Percentiles rank a stretch among this genome's conserved stretches.
Conservation (phyloP, 805 yeast species). For the Saccharomyces eubayanus region DNA sequence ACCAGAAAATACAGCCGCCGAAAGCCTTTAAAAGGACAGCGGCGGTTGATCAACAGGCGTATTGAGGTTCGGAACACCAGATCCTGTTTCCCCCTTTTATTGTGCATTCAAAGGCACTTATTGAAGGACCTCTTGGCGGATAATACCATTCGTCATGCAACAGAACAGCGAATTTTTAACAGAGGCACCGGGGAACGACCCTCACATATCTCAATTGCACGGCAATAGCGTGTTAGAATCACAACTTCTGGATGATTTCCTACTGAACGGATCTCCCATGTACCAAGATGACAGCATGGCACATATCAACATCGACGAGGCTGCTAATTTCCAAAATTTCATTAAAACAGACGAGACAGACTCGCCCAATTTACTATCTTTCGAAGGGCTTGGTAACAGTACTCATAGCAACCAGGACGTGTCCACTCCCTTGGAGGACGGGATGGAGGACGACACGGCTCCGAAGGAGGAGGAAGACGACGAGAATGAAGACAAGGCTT, state of each 20-base stretch:
- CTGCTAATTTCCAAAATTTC: conserved; percentile 17
- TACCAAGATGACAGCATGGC: not conserved
- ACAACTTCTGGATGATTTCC: conserved; percentile 25
- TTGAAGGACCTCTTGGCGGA: not conserved
- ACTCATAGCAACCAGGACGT: not conserved
- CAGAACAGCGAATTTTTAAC: not conserved
- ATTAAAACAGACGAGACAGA: conserved; percentile 17
- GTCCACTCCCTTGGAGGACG: not conserved
- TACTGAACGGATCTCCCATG: conserved; percentile 1
- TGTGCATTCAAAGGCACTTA: not conserved
- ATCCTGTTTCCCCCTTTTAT: not conserved
- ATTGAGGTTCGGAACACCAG: not conserved
- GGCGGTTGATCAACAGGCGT: not conserved
- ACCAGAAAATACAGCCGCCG: not conserved
- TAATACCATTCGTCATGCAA: not conserved
- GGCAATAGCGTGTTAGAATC: conserved; percentile 6
- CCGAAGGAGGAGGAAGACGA: not conserved
- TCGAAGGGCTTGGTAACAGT: not conserved
- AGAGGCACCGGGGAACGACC: not conserved
- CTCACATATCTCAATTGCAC: not conserved
- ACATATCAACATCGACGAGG: conserved; percentile 9
- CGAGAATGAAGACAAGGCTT: not conserved
- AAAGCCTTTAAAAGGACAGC: not conserved
- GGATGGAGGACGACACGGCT: not conserved
- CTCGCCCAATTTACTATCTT: not conserved